Percentiles rank a stretch among this genome's conserved stretches.
Evolutionary conservation across 495 filamentous ascomycete genomes (phyloP).

Genomic region (Schizothecium vesticola): DNA sequence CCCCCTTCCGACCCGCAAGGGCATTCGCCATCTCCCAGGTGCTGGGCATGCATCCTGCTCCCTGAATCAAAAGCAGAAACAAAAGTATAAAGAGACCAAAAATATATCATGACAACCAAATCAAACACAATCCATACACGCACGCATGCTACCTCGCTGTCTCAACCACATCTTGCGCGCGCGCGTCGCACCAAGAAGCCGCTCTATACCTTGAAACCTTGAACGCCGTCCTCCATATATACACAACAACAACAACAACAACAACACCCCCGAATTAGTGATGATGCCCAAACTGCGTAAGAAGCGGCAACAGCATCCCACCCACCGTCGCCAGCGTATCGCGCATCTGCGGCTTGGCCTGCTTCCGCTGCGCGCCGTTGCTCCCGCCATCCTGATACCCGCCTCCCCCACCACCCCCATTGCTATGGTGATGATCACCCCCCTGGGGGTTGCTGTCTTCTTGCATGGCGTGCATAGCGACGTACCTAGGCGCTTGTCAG

Average conservation of each 20-base stretch:
- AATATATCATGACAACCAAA: background rate
- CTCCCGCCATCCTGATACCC: conserved; percentile 58
- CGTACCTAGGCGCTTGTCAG: conserved; percentile 59
- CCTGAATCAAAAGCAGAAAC: background rate
- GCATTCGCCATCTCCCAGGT: no score
- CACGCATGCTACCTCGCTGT: background rate
- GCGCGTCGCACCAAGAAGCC: background rate
- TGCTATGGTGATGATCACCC: conserved; percentile 45
- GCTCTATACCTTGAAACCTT: background rate
- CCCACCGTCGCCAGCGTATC: conserved; percentile 71
- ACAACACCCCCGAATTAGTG: conserved; percentile 40
- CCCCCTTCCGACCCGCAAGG: no score
- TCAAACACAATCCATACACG: background rate
- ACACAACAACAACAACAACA: conserved; percentile 11
- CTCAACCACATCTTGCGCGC: background rate
- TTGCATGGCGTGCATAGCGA: conserved; percentile 98
- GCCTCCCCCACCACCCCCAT: conserved; percentile 50
- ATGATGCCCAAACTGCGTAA: conserved; percentile 87
- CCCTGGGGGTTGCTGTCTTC: conserved; percentile 53
- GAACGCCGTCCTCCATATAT: conserved; percentile 10
- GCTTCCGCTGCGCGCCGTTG: conserved; percentile 38
- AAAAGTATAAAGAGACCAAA: background rate
- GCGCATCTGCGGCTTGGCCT: conserved; percentile 49
- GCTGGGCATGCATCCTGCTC: background rate
- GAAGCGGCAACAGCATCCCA: conserved; percentile 85